These are phyloP conservation scores for Daldinia concentrica DNA, from an alignment of 495 filamentous ascomycete species.

Conservation along the genomic window DNA sequence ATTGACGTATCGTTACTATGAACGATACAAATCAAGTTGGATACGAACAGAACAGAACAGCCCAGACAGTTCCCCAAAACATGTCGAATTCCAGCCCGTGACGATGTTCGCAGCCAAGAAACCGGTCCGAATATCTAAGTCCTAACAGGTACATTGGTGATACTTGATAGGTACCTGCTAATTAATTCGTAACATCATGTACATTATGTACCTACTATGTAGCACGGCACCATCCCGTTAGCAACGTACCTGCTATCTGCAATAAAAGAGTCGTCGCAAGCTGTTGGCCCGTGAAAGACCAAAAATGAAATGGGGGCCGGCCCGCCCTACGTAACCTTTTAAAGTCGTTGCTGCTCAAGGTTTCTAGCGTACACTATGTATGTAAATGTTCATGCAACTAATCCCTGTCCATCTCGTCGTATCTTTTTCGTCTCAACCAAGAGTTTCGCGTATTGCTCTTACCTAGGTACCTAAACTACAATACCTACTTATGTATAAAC, in stretches of 20 bases:
- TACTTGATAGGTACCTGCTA: slow-evolving; percentile 8
- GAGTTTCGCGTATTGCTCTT: too few relatives aligned
- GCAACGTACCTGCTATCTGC: slow-evolving; percentile 14
- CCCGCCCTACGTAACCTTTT: slow-evolving; percentile 33
- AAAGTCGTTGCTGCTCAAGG: not conserved
- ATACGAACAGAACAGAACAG: slow-evolving; percentile 29
- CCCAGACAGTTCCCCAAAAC: slow-evolving; percentile 12
- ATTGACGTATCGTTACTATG: not conserved
- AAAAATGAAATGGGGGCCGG: slow-evolving; percentile 6
- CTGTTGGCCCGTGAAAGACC: slow-evolving; percentile 19
- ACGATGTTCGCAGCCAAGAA: slow-evolving; percentile 35
- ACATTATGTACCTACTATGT: too few relatives aligned
- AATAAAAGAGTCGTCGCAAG: not conserved
- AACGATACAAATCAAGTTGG: not conserved
- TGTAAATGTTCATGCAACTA: too few relatives aligned
- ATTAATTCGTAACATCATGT: not conserved
- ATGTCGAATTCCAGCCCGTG: slow-evolving; percentile 22
- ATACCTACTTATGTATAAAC: not conserved
- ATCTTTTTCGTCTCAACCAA: too few relatives aligned
- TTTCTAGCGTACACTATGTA: too few relatives aligned
- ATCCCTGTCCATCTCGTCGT: too few relatives aligned
- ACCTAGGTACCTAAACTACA: not conserved
- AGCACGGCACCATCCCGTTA: slow-evolving; percentile 6
- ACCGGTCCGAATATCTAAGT: slow-evolving; percentile 3
- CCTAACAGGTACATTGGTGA: not conserved